Base-by-base conservation (phyloP, 1,139 yeast species). In the Pichia sp. region DNA sequence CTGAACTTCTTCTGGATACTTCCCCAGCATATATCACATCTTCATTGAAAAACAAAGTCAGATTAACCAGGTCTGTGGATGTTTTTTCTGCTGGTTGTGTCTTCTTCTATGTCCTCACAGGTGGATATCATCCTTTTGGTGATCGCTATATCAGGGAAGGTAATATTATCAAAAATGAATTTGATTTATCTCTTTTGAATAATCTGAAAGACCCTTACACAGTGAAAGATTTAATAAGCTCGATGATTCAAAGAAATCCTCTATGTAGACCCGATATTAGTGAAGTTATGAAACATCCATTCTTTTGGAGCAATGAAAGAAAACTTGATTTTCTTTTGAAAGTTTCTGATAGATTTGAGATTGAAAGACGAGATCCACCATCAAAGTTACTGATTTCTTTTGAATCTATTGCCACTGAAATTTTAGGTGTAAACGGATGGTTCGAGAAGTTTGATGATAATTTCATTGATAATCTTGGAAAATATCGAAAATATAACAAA, bases 81-180 rank as follows among this genome's bases (percentile, higher is more conserved):
- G 84, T 91, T 5, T 91, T 93, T 57, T 84, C 97, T 0, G 67
- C 89, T 48, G 99, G 98, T 0, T 93, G 98, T 64, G 93, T 91
- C 0, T 93, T 85, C 57, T 89, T 74, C 58, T 93, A 88, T 57
- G 83, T 89, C 31, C 63, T 93, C 35, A 74, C 95, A 0, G 75
- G 75, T 12, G 98, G 99, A 0, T 60, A 63, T n/a, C 98, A 91
- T 66, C 98, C 98, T 3, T 91, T 85, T 66, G 98, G 98, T 11
- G 94, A 84, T 54, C 68, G 86, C 41, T 88, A 85, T 52, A 62
- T 82, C 53, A 71, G 98, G 39, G 97, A 91, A 56, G 93, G 84
- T 15, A 88, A 91, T 56, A 89, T 91, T 30, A 79, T 88, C 45
- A 83, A 77, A 51, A 84, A 83, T 17, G 71, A 72, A n/a, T 82